These are phyloP conservation scores for Penstemon newberryi DNA, from an alignment of 257 asterid species.

Conservation along the genomic window DNA sequence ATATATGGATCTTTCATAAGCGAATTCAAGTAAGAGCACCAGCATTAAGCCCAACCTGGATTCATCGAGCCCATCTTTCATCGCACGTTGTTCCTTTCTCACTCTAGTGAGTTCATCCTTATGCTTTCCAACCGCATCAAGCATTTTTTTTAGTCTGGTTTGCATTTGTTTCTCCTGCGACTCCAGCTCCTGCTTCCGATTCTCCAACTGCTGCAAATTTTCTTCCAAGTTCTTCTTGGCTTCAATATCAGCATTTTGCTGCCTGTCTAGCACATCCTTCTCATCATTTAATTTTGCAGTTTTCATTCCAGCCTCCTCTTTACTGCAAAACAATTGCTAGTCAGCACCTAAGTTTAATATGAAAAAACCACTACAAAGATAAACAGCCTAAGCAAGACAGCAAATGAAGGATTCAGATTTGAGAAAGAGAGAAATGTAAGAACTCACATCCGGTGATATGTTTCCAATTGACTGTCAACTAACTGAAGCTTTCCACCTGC, in stretches of 20 bases:
- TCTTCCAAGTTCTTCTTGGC: constrained; percentile 88
- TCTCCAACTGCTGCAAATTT: constrained; percentile 86
- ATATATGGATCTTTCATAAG: constrained; percentile 23
- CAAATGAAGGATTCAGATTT: constrained; percentile 17
- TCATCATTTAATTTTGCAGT: constrained; percentile 92
- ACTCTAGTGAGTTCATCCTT: constrained; percentile 69
- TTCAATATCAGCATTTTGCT: constrained; percentile 88
- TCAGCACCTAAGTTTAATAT: constrained; percentile 16
- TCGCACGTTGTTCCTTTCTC: constrained; percentile 76
- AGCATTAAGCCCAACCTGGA: constrained; percentile 58
- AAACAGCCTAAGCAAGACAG: constrained; percentile 19
- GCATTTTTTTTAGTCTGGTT: constrained; percentile 67
- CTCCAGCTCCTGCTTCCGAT: constrained; percentile 84
- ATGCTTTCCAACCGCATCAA: constrained; percentile 73
- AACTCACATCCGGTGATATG: constrained; percentile 88
- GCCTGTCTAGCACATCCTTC: constrained; percentile 94
- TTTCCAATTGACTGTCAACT: constrained; percentile 93
- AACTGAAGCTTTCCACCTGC: constrained; percentile 91
- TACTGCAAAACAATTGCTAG: constrained; percentile 50
- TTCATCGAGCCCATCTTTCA: constrained; percentile 73
- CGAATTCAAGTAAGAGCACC: constrained; percentile 28
- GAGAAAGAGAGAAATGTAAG: constrained; percentile 22
- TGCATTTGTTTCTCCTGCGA: constrained; percentile 89
- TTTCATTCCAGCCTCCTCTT: constrained; percentile 97
- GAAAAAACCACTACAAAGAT: constrained; percentile 13